Evolutionary conservation across 805 yeast species (phyloP).

Genomic region (Cyberlindnera petersonii): DNA sequence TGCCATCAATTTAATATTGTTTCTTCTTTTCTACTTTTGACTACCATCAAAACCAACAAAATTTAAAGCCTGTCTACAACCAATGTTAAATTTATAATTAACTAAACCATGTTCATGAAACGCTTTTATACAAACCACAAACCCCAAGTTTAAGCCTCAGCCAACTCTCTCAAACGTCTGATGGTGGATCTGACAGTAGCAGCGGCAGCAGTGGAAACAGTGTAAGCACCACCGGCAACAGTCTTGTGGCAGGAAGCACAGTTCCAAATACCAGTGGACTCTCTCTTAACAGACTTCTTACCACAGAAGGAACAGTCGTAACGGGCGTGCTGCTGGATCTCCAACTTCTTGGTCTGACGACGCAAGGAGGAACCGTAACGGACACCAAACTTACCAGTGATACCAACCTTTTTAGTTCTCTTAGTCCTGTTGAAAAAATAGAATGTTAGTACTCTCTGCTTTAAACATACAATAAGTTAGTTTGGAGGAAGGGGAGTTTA

Average conservation of each 20-base stretch:
- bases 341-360: slow-evolving; percentile 99
- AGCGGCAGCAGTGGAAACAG: slow-evolving; percentile 99
- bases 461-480: background rate
- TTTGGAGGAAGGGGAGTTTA: background rate
- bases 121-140: slow-evolving; percentile 24
- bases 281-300: slow-evolving; percentile 96
- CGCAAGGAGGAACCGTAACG: slow-evolving; percentile 99
- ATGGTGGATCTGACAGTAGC: slow-evolving; percentile 99
- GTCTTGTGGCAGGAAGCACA: slow-evolving; percentile 94
- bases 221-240: slow-evolving; percentile 99
- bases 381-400: slow-evolving; percentile 99
- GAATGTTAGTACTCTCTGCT: slow-evolving; percentile 37
- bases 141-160: slow-evolving; percentile 78
- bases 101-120: slow-evolving; percentile 24
- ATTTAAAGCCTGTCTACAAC: background rate
- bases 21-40: background rate
- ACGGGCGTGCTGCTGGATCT: slow-evolving; percentile 97
- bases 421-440: slow-evolving; percentile 73
- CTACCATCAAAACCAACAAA: background rate
- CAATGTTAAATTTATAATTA: background rate
- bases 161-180: slow-evolving; percentile 99
- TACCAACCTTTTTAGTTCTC: slow-evolving; percentile 99
- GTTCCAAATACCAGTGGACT: slow-evolving; percentile 98
- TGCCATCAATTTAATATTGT: too few species aligned
- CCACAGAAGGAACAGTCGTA: slow-evolving; percentile 99